Percentiles rank a stretch among this genome's conserved stretches.
phyloP scores from a whole-genome alignment of 495 filamentous ascomycete species.

The Hypoxylon subgilvum region DNA sequence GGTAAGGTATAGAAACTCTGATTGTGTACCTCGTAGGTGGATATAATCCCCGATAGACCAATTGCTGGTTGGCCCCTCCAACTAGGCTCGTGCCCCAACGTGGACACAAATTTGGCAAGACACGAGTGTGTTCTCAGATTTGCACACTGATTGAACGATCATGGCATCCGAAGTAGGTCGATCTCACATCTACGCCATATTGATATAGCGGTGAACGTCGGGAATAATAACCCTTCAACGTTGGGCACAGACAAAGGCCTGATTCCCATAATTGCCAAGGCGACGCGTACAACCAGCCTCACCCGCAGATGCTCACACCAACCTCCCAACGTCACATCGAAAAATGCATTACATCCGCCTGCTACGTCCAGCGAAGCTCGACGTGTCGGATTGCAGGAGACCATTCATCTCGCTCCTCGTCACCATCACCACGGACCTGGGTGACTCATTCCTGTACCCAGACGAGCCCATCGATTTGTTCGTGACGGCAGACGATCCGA shows the following conservation, averaged over 20 bases:
- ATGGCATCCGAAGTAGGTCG: not conserved
- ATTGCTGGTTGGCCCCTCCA: no score
- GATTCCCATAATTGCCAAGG: no score
- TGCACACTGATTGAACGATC: not conserved
- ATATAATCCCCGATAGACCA: no score
- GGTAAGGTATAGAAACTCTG: no score
- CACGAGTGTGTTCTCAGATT: not conserved
- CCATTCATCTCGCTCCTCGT: constrained; percentile 56
- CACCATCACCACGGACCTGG: constrained; percentile 89
- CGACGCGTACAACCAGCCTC: not conserved
- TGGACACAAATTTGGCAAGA: not conserved
- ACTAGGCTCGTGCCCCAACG: no score
- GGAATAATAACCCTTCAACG: no score
- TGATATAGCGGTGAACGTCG: not conserved
- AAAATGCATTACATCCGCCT: constrained; percentile 80
- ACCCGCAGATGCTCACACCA: not conserved
- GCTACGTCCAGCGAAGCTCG: constrained; percentile 66
- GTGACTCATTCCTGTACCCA: constrained; percentile 79
- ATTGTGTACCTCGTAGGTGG: no score
- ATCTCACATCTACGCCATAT: not conserved
- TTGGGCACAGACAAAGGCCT: not conserved
- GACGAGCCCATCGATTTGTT: constrained; percentile 64
- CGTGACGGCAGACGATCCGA: constrained; percentile 52
- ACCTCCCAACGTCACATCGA: not conserved
- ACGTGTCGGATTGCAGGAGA: constrained; percentile 39